These are phyloP conservation scores for Chaetoceros tenuissimus DNA, from an alignment of 108 stramenopile species.

Conservation along the genomic window DNA sequence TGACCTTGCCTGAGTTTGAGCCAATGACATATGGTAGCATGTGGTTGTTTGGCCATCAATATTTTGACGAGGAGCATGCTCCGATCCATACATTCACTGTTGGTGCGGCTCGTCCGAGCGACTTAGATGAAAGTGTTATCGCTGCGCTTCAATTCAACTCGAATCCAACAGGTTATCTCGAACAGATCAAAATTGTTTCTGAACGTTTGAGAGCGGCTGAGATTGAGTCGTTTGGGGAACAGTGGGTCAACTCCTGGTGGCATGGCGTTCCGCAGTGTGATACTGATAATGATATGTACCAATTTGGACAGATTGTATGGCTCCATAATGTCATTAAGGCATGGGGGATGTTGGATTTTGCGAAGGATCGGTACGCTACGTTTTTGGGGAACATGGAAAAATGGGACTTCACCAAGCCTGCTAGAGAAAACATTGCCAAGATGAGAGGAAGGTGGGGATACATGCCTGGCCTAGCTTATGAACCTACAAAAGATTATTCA, in stretches of 20 bases:
- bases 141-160: conserved; percentile 34
- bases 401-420: conserved; percentile 41
- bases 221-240: conserved; percentile 53
- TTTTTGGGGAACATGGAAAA: conserved; percentile 37
- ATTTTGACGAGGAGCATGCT: conserved; percentile 14
- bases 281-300: conserved; percentile 32
- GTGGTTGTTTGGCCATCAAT: conserved; percentile 62
- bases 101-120: conserved; percentile 65
- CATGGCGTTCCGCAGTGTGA: conserved; percentile 64
- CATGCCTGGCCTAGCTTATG: conserved; percentile 46
- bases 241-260: conserved; percentile 60
- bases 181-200: conserved; percentile 8
- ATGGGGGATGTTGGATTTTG: conserved; percentile 71
- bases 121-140: conserved; percentile 62
- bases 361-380: conserved; percentile 55
- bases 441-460: conserved; percentile 37
- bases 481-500: conserved; percentile 43
- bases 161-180: conserved; percentile 11
- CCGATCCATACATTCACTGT: conserved; percentile 51
- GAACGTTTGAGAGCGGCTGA: conserved; percentile 41
- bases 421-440: conserved; percentile 56
- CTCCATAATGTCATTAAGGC: conserved; percentile 61
- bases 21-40: conserved; percentile 52
- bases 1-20: conserved; percentile 69
- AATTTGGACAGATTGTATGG: conserved; percentile 72